Evolutionary conservation across 1,139 yeast species (phyloP).

Genomic region (Scheffersomyces cryptocercus): DNA sequence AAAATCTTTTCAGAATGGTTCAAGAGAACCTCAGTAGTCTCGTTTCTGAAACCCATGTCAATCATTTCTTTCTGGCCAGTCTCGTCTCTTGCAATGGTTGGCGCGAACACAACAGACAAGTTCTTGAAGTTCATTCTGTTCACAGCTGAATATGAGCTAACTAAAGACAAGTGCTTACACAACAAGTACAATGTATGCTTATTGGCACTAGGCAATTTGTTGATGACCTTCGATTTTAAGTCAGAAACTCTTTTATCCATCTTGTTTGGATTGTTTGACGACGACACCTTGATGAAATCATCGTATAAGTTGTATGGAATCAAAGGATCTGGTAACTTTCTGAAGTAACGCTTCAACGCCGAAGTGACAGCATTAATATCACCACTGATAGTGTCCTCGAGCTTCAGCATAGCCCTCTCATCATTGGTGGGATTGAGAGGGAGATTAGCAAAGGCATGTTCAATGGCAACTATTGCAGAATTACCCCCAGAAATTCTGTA

Average conservation of each 20-base stretch:
- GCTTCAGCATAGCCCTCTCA: slow-evolving; percentile 37
- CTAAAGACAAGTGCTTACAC: slow-evolving; percentile 63
- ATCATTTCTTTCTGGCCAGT: slow-evolving; percentile 81
- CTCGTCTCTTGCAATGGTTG: slow-evolving; percentile 81
- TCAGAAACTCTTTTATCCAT: slow-evolving; percentile 34
- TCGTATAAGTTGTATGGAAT: slow-evolving; percentile 73
- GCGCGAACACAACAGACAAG: slow-evolving; percentile 92
- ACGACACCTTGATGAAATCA: slow-evolving; percentile 51
- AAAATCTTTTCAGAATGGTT: slow-evolving; percentile 51
- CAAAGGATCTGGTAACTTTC: slow-evolving; percentile 83
- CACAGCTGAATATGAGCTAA: slow-evolving; percentile 45
- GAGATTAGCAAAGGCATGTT: slow-evolving; percentile 43
- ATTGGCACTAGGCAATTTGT: slow-evolving; percentile 68
- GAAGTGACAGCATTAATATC: slow-evolving; percentile 89
- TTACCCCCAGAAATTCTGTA: slow-evolving; percentile 91
- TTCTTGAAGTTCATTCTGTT: slow-evolving; percentile 83
- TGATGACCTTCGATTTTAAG: slow-evolving; percentile 25
- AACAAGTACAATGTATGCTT: slow-evolving; percentile 54
- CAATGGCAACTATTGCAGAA: slow-evolving; percentile 66
- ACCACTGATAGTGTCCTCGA: slow-evolving; percentile 52
- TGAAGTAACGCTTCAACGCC: slow-evolving; percentile 80
- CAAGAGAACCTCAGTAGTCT: slow-evolving; percentile 74
- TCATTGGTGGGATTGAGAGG: slow-evolving; percentile 27
- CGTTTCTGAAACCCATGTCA: slow-evolving; percentile 85
- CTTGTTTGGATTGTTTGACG: slow-evolving; percentile 33